phyloP scores from a whole-genome alignment of 2,329 filamentous ascomycete genomes.

The Ceratocystis diversiconidia region DNA sequence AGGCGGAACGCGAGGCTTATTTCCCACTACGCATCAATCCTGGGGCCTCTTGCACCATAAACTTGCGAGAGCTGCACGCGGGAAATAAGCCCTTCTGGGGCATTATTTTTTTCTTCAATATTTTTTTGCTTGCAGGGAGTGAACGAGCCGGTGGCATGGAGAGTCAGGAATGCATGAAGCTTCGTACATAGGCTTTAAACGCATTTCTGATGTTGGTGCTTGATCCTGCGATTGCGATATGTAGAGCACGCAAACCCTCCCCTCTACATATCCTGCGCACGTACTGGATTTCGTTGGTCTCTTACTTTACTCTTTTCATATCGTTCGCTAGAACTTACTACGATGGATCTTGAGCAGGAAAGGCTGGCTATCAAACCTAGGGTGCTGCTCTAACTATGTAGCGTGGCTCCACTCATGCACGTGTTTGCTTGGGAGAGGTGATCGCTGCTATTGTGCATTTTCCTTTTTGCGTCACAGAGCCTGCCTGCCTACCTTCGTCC shows the following conservation, averaged over 20 bases:
- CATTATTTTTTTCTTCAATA: conserved; percentile 5
- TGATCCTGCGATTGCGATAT: background rate
- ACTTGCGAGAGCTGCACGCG: background rate
- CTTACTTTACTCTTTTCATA: too few species aligned
- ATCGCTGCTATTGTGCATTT: background rate
- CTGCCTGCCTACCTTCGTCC: background rate
- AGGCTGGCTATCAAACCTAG: too few species aligned
- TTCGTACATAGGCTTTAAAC: background rate
- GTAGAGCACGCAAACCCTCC: background rate
- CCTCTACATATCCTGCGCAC: background rate
- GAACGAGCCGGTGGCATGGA: background rate
- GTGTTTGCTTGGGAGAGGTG: background rate
- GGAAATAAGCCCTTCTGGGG: conserved; percentile 18
- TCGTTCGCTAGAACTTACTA: too few species aligned
- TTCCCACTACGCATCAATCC: background rate
- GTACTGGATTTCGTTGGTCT: too few species aligned
- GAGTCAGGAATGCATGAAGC: background rate
- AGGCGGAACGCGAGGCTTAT: background rate
- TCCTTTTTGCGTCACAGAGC: background rate
- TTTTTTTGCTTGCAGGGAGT: background rate
- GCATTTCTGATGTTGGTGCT: background rate
- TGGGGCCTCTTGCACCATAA: background rate
- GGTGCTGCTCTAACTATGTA: too few species aligned
- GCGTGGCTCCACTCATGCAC: background rate
- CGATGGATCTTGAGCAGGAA: too few species aligned